Evolutionary conservation across 2,329 filamentous ascomycete genomes (phyloP).

Genomic region (Alternaria sp.): DNA sequence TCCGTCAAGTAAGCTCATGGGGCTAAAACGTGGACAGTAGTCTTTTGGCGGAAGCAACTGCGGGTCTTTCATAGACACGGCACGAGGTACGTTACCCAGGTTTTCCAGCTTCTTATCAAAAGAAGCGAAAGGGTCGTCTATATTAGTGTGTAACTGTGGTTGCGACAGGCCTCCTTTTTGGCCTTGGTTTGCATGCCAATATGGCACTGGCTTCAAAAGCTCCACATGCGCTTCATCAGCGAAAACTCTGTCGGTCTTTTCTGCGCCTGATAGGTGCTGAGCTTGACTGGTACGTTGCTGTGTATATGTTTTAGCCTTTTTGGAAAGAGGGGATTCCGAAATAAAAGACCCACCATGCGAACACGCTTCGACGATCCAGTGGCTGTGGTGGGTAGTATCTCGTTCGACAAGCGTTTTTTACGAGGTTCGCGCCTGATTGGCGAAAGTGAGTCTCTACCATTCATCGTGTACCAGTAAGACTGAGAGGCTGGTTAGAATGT

Average conservation of each 20-base stretch:
- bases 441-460: background rate
- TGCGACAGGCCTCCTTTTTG: background rate
- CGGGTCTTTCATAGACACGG: background rate
- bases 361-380: background rate
- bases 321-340: background rate
- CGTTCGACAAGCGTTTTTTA: background rate
- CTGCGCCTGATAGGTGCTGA: background rate
- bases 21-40: background rate
- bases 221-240: background rate
- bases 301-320: background rate
- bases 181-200: background rate
- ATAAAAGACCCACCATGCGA: background rate
- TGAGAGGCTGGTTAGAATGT: background rate
- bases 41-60: background rate
- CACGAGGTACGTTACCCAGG: background rate
- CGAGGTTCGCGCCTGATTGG: background rate
- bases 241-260: background rate
- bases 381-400: background rate
- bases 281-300: background rate
- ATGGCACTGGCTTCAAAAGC: background rate
- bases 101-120: background rate
- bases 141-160: background rate
- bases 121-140: background rate
- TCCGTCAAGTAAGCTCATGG: background rate
- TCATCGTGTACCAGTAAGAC: background rate